Evolutionary conservation across 768 basidiomycete species (phyloP), one percentile per base, ranked within the genome.

Genomic region (Mycena capillaripes): DNA sequence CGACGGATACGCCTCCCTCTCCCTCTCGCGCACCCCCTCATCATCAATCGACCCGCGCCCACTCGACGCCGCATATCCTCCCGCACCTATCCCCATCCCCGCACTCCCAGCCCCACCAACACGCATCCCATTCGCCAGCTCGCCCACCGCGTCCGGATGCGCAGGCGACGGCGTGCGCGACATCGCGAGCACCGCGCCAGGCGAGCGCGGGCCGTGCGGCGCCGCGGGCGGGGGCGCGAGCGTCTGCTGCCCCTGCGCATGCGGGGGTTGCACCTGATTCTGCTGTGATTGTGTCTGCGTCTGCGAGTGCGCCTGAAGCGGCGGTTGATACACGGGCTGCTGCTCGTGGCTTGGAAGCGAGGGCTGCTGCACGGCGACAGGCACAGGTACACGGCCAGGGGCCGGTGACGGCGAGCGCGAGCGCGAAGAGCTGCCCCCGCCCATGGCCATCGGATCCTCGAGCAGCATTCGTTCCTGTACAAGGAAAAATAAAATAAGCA

Each of bases 111-210:
- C 75, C 44, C 60, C 69, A 4, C 66, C 48, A 27, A 64, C 53
- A 1, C 61, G 57, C 46, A 63, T 46, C 11, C 38, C 73, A 19
- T 71, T 71, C 42, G 52, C 63, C 32, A 69, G 57, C 30, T 69
- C 74, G n/a, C 55, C 61, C 25, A 17, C 66, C 14, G 67, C 38
- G 69, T 75, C 71, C 27, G 78, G 78, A 27, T 87, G 86, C 29
- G 90, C 89, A 2, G 92, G 94, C 11, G 94, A 94, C 16, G 95
- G 93, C 23, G 93, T 91, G 30, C 92, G 87, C 16, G 94, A 92
- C 10, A 86, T 84, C 10, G 83, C 71, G 46, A 81, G 75, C 0
- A 79, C 48, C 57, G 86, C 89, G 12, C 84, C 85, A 1, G 91
- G 93, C 1, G 86, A 88, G 27, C 93, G 92, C 34, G 94, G 94